Evolutionary conservation across 2,329 filamentous ascomycete genomes (phyloP).

Genomic region (Aureobasidium sp.): DNA sequence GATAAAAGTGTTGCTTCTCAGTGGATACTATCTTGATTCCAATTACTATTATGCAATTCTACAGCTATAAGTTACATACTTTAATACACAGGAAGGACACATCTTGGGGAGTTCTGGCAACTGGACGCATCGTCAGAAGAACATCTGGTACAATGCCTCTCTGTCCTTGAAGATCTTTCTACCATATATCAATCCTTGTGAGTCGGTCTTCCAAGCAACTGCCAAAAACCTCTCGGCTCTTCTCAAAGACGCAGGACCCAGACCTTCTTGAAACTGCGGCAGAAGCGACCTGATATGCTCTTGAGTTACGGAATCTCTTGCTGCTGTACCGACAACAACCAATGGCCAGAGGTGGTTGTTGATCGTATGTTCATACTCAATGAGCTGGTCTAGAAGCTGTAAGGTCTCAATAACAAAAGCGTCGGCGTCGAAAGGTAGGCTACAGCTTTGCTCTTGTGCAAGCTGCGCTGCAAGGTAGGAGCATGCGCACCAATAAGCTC

Average conservation of each 20-base stretch:
- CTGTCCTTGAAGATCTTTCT: background rate
- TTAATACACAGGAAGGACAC: no score
- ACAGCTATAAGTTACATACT: no score
- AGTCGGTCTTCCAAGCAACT: background rate
- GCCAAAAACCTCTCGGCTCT: background rate
- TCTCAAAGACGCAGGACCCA: background rate
- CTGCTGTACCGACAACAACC: conserved; percentile 3
- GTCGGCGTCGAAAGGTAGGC: background rate
- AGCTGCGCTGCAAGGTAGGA: background rate
- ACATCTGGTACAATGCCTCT: background rate
- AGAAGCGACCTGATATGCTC: background rate
- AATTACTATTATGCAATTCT: no score
- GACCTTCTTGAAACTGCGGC: background rate
- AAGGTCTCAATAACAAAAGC: background rate
- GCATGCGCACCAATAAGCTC: conserved; percentile 7
- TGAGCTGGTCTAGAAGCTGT: background rate
- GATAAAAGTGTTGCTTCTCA: no score
- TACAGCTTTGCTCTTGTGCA: background rate
- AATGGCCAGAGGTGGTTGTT: conserved; percentile 1
- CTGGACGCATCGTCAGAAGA: background rate
- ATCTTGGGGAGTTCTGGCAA: no score
- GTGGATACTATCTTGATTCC: no score
- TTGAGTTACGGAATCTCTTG: background rate
- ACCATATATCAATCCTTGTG: background rate
- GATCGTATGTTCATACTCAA: background rate